These are phyloP conservation scores for Diddensiella santjacobensis DNA, from an alignment of 805 yeast genomes.

Conservation along the genomic window DNA sequence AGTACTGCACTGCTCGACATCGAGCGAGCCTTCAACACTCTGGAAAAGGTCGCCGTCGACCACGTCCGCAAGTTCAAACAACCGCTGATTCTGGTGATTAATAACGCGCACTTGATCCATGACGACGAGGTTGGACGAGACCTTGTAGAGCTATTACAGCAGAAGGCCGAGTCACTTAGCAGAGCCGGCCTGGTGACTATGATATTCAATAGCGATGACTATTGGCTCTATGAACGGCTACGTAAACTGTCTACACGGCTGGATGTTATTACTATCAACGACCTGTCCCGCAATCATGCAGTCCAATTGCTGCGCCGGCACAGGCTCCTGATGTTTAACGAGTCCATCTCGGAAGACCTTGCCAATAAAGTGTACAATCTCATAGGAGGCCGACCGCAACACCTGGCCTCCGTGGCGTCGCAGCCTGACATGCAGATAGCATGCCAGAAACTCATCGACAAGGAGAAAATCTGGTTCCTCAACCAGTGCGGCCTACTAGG, in stretches of 20 bases:
- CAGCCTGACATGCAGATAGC: slow-evolving; percentile 43
- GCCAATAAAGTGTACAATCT: slow-evolving; percentile 60
- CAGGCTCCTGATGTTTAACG: slow-evolving; percentile 43
- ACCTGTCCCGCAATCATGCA: slow-evolving; percentile 54
- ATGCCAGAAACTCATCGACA: slow-evolving; percentile 66
- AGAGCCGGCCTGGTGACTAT: slow-evolving; percentile 70
- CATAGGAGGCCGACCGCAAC: slow-evolving; percentile 84
- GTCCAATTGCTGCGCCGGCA: slow-evolving; percentile 49
- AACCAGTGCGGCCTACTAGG: slow-evolving; percentile 80
- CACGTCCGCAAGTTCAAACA: slow-evolving; percentile 35
- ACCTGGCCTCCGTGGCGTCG: slow-evolving; percentile 56
- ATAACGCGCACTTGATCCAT: slow-evolving; percentile 69
- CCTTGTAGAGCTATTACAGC: slow-evolving; percentile 71
- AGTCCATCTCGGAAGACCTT: slow-evolving; percentile 36
- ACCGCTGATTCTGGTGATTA: slow-evolving; percentile 68
- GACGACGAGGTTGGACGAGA: slow-evolving; percentile 72
- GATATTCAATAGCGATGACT: slow-evolving; percentile 76
- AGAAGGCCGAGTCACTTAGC: slow-evolving; percentile 73
- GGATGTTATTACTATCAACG: slow-evolving; percentile 63
- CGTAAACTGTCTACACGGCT: slow-evolving; percentile 68
- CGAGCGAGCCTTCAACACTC: slow-evolving; percentile 72
- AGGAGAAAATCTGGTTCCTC: slow-evolving; percentile 81
- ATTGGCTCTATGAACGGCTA: slow-evolving; percentile 79
- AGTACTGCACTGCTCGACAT: slow-evolving; percentile 78
- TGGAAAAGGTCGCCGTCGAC: slow-evolving; percentile 66